phyloP scores from a whole-genome alignment of 306 rosid genomes.

The Datisca glomerata region DNA sequence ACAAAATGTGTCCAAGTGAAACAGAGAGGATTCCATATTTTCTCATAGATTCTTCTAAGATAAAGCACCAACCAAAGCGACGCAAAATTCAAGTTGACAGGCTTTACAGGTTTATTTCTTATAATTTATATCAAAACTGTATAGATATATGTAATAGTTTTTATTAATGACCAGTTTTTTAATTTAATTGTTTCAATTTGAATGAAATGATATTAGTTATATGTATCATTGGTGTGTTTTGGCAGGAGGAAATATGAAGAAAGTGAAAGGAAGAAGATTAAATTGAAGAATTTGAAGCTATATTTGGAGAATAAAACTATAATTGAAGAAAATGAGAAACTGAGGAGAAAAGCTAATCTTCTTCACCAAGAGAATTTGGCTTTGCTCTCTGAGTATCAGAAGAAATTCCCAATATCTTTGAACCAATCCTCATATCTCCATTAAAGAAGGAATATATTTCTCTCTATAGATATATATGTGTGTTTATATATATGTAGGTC shows the following conservation, averaged over 20 bases:
- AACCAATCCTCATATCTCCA: too few relatives aligned
- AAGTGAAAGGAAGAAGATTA: constrained; percentile 17
- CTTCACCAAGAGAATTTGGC: constrained; percentile 38
- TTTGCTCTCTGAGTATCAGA: constrained; percentile 19
- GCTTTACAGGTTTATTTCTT: constrained; percentile 19
- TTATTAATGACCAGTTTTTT: too few relatives aligned
- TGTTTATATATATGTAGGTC: too few relatives aligned
- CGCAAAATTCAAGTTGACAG: constrained; percentile 23
- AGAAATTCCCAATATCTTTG: constrained; percentile 32
- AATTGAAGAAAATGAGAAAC: constrained; percentile 31
- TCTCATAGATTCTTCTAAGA: constrained; percentile 7
- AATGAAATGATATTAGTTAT: neutral
- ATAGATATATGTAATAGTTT: neutral
- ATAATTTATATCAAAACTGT: neutral
- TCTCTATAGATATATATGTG: too few relatives aligned
- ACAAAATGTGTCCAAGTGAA: constrained; percentile 22
- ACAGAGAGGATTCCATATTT: constrained; percentile 8
- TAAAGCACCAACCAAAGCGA: constrained; percentile 17
- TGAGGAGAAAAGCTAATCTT: constrained; percentile 24
- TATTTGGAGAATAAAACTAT: constrained; percentile 37
- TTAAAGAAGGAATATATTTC: too few relatives aligned
- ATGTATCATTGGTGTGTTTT: neutral
- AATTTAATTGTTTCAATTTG: neutral
- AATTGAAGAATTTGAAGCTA: constrained; percentile 31
- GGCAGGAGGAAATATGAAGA: constrained; percentile 19